Percentiles rank a stretch among this genome's conserved stretches.
phyloP scores from a whole-genome alignment of 1,284 basidiomycete genomes.

The Trichosporon faecale region DNA sequence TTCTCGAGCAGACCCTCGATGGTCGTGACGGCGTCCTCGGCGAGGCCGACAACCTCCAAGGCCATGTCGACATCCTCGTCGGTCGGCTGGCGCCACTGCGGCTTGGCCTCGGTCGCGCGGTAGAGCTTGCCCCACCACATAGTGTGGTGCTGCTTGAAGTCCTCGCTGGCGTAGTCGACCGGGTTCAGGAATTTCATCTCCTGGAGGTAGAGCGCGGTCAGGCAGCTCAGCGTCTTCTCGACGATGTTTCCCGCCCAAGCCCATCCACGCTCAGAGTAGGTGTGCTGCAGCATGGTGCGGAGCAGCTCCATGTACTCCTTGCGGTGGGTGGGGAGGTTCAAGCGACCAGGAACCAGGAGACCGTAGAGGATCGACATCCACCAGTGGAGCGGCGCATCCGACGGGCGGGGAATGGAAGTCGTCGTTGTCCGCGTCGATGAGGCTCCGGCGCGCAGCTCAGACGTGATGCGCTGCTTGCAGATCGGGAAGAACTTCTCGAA shows the following conservation, averaged over 20 bases:
- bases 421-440: constrained; percentile 87
- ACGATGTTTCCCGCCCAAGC: constrained; percentile 75
- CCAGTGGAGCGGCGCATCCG: constrained; percentile 93
- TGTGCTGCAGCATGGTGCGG: constrained; percentile 67
- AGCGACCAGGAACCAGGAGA: constrained; percentile 39
- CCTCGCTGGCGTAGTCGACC: constrained; percentile 77
- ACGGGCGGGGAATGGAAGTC: constrained; percentile 74
- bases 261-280: constrained; percentile 87
- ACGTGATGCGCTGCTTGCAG: constrained; percentile 74
- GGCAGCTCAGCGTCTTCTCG: constrained; percentile 70
- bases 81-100: constrained; percentile 73
- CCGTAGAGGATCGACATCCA: constrained; percentile 53
- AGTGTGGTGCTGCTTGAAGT: constrained; percentile 70
- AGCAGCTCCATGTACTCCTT: constrained; percentile 60
- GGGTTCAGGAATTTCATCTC: constrained; percentile 81
- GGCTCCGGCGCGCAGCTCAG: constrained; percentile 85
- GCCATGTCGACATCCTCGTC: constrained; percentile 68
- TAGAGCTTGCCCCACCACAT: constrained; percentile 81
- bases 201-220: constrained; percentile 73
- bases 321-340: constrained; percentile 33
- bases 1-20: constrained; percentile 65
- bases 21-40: constrained; percentile 62
- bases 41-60: constrained; percentile 64
- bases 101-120: constrained; percentile 71
- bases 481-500: constrained; percentile 76